phyloP scores from a whole-genome alignment of 1,284 basidiomycete genomes.

The Cutaneotrichosporon curvatum region DNA sequence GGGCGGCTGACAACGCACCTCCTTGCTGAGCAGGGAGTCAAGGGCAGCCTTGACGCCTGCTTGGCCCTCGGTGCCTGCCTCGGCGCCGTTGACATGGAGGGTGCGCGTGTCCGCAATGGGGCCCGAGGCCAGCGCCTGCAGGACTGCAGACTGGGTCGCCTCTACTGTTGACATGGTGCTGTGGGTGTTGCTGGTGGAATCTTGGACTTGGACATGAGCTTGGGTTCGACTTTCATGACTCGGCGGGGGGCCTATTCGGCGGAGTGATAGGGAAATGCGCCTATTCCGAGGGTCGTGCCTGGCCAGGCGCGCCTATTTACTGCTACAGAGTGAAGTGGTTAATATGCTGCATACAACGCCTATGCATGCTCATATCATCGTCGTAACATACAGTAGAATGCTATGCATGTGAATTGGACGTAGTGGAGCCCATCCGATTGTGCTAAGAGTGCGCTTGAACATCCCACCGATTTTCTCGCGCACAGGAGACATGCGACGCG shows the following conservation, averaged over 20 bases:
- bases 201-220: neutral
- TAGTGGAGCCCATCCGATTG: too few species aligned
- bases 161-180: conserved; percentile 47
- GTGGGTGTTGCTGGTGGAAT: neutral
- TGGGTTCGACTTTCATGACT: too few species aligned
- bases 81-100: conserved; percentile 52
- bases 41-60: conserved; percentile 75
- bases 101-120: conserved; percentile 67
- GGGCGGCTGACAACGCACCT: conserved; percentile 52
- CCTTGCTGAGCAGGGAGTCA: conserved; percentile 77
- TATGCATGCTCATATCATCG: too few species aligned
- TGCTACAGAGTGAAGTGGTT: too few species aligned
- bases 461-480: too few species aligned
- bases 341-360: too few species aligned
- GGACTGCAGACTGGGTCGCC: conserved; percentile 66
- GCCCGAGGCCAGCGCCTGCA: conserved; percentile 58
- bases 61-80: conserved; percentile 66
- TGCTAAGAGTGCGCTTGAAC: too few species aligned
- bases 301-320: neutral
- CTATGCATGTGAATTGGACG: too few species aligned
- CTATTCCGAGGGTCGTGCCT: too few species aligned
- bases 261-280: neutral
- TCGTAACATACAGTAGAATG: too few species aligned
- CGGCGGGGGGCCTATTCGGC: neutral
- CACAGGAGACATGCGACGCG: neutral